These are phyloP conservation scores for Endotrypanum monterogeii DNA, from an alignment of 208 protist genomes.

Conservation along the genomic window DNA sequence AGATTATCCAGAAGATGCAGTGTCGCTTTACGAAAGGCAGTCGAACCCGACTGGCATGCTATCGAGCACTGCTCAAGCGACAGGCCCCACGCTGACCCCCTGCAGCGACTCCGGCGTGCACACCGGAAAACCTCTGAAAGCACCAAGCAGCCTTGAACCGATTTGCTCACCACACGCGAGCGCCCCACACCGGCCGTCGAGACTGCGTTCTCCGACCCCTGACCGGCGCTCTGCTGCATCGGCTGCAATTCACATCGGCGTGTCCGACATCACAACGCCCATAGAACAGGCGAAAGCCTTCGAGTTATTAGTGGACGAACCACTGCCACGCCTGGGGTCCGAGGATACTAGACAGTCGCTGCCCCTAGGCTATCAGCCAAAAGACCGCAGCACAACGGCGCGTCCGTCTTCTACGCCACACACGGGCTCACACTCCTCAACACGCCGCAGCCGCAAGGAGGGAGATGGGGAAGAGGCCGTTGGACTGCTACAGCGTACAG, in stretches of 20 bases:
- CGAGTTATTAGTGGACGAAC: conserved; percentile 17
- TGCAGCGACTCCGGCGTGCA: not conserved
- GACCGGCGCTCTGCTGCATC: not conserved
- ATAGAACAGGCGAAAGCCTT: conserved; percentile 1
- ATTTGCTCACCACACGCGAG: not conserved
- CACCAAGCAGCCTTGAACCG: not conserved
- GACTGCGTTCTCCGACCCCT: conserved; percentile 27
- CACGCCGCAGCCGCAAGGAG: not conserved
- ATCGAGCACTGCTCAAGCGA: not conserved
- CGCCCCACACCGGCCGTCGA: not conserved
- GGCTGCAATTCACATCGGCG: not conserved
- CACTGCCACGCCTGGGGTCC: conserved; percentile 17
- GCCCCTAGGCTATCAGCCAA: conserved; percentile 24
- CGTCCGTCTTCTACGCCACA: conserved; percentile 27
- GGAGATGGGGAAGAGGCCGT: not conserved
- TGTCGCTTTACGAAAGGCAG: not conserved
- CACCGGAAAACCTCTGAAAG: not conserved
- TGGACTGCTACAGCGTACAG: conserved; percentile 2
- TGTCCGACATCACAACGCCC: not conserved
- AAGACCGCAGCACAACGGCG: conserved; percentile 41
- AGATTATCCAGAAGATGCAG: not conserved
- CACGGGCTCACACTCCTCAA: not conserved
- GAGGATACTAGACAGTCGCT: conserved; percentile 11
- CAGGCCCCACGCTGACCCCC: conserved; percentile 10
- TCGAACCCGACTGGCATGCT: not conserved